Evolutionary conservation across 2,329 filamentous ascomycete species (phyloP).

Genomic region (Aureobasidium zeae): DNA sequence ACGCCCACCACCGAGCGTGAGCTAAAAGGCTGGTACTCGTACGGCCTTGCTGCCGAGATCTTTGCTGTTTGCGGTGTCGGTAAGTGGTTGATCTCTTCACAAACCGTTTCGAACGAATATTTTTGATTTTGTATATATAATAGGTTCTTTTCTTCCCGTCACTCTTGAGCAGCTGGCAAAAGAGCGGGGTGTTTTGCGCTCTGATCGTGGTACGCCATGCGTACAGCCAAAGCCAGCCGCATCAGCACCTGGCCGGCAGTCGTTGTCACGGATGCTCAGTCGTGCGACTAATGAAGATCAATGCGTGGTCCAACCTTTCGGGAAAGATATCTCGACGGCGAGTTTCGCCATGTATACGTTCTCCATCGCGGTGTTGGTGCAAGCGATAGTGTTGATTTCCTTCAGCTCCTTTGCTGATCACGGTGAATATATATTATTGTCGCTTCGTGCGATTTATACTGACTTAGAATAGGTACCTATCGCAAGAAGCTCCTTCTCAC

Average conservation of each 20-base stretch:
- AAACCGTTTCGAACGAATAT: slow-evolving; percentile 18
- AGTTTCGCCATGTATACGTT: slow-evolving; percentile 97
- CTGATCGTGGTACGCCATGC: slow-evolving; percentile 65
- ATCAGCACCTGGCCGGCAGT: slow-evolving; percentile 14
- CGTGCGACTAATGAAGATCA: slow-evolving; percentile 41
- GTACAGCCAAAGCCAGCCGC: slow-evolving; percentile 23
- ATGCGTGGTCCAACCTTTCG: slow-evolving; percentile 71
- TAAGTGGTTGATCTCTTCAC: slow-evolving; percentile 34
- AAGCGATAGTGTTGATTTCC: slow-evolving; percentile 80
- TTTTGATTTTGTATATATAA: no score
- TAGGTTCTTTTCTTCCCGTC: slow-evolving; percentile 87
- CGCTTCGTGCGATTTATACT: not conserved
- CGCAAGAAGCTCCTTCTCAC: slow-evolving; percentile 73
- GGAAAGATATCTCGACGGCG: slow-evolving; percentile 75
- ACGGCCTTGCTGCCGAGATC: slow-evolving; percentile 71
- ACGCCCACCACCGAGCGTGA: slow-evolving; percentile 14
- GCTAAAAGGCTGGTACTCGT: slow-evolving; percentile 16
- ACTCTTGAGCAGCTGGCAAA: slow-evolving; percentile 81
- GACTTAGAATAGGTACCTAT: slow-evolving; percentile 42
- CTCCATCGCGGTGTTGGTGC: slow-evolving; percentile 74
- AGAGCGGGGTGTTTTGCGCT: slow-evolving; percentile 75
- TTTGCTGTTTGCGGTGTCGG: slow-evolving; percentile 83
- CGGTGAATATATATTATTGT: slow-evolving; percentile 44
- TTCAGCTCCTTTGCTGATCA: slow-evolving; percentile 92
- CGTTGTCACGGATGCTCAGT: slow-evolving; percentile 16